phyloP scores from a whole-genome alignment of 495 filamentous ascomycete genomes.

The Xylaria grammica region DNA sequence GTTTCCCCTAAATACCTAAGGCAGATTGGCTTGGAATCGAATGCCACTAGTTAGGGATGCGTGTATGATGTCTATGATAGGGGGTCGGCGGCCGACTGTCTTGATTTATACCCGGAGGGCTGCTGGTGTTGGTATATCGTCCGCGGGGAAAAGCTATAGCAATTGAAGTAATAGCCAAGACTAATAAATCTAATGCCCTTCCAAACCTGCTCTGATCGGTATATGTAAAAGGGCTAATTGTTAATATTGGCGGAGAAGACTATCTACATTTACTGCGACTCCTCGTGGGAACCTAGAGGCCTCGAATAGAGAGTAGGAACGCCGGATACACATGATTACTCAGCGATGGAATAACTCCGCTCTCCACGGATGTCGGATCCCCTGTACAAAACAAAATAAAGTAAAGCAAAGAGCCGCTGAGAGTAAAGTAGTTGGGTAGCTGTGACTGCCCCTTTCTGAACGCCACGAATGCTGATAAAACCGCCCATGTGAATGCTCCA shows the following conservation, averaged over 20 bases:
- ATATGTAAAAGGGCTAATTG: background rate
- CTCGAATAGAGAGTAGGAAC: background rate
- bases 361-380: background rate
- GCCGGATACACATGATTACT: background rate
- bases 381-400: background rate
- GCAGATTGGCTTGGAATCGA: too few species aligned
- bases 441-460: slow-evolving; percentile 18
- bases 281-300: background rate
- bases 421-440: slow-evolving; percentile 13
- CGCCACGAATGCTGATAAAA: slow-evolving; percentile 18
- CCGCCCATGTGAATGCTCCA: slow-evolving; percentile 11
- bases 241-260: background rate
- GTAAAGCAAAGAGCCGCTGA: slow-evolving; percentile 18
- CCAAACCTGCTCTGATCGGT: too few species aligned
- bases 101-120: too few species aligned
- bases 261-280: slow-evolving; percentile 10
- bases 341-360: background rate
- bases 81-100: too few species aligned
- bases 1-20: too few species aligned
- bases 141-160: too few species aligned
- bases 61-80: too few species aligned
- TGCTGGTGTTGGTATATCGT: too few species aligned
- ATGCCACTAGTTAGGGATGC: too few species aligned
- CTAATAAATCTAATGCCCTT: too few species aligned
- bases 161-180: too few species aligned